Evolutionary conservation across 2,329 filamentous ascomycete species (phyloP).

Genomic region (Thielaviopsis musarum): DNA sequence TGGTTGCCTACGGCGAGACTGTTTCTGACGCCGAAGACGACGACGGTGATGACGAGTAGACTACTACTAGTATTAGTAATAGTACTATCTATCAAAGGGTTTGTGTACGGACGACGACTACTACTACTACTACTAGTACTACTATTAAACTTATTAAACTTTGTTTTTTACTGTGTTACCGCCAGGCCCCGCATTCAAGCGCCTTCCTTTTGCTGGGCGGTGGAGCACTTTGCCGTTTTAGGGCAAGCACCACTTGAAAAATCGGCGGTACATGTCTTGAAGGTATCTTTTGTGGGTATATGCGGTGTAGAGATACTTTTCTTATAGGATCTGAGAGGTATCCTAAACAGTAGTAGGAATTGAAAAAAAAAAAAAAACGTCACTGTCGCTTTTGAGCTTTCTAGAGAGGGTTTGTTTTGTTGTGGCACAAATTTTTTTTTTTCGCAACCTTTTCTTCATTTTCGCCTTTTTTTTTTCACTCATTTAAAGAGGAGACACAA

Average conservation of each 20-base stretch:
- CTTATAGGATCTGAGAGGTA: not conserved
- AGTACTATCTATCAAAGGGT: not conserved
- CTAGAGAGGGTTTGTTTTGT: not conserved
- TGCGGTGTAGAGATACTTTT: not conserved
- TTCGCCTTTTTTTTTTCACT: not conserved
- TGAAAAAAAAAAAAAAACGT: not conserved
- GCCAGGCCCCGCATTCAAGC: not conserved
- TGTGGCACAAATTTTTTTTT: not conserved
- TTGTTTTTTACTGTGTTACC: not conserved
- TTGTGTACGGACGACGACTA: not conserved
- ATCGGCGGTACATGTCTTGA: not conserved
- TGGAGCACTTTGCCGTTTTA: not conserved
- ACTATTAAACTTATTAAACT: not conserved
- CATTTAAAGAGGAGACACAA: not conserved
- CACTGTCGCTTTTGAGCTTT: not conserved
- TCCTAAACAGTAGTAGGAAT: not conserved
- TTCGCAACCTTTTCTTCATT: not conserved
- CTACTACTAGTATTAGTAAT: conserved; percentile 9
- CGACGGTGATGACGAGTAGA: conserved; percentile 31
- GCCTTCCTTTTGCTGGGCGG: not conserved
- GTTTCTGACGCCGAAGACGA: conserved; percentile 64
- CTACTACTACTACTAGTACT: conserved; percentile 14
- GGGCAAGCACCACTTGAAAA: not conserved
- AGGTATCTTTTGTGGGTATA: not conserved
- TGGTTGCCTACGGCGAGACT: conserved; percentile 48